Evolutionary conservation across 352 stramenopile species (phyloP).

Genomic region (Saprolegnia diclina): DNA sequence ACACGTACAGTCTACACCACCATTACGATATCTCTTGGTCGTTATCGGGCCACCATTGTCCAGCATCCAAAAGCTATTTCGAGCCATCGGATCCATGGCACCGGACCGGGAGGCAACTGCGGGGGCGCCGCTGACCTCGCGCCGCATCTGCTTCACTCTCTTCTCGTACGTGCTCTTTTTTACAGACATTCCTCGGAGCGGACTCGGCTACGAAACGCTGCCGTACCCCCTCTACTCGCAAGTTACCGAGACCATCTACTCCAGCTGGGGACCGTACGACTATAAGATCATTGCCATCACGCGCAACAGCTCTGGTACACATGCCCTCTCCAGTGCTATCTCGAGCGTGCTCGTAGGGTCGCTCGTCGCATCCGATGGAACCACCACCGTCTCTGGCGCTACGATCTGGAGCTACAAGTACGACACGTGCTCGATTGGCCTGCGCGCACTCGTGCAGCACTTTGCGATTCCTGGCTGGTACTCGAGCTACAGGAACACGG

Average conservation of each 20-base stretch:
- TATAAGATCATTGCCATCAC: not conserved
- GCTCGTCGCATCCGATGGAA: not conserved
- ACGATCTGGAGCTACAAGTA: not conserved
- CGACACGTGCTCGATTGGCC: not conserved
- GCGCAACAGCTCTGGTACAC: not conserved
- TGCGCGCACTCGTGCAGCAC: not conserved
- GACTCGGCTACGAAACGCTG: not conserved
- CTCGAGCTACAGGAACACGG: no score
- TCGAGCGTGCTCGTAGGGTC: not conserved
- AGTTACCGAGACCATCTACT: not conserved
- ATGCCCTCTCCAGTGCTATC: not conserved
- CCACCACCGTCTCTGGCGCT: not conserved
- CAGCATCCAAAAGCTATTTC: no score
- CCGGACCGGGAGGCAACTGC: no score
- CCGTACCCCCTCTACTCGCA: not conserved
- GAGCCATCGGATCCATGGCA: no score
- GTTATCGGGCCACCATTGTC: no score
- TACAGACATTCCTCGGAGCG: constrained; percentile 13
- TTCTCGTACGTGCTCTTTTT: constrained; percentile 9
- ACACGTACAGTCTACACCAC: no score
- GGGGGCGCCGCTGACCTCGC: not conserved
- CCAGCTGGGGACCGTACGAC: not conserved
- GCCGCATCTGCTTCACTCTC: not conserved
- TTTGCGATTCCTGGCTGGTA: not conserved
- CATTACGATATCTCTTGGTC: no score